Base-by-base conservation (phyloP, 768 basidiomycete genomes). In the Leccinum disarticulatum region DNA sequence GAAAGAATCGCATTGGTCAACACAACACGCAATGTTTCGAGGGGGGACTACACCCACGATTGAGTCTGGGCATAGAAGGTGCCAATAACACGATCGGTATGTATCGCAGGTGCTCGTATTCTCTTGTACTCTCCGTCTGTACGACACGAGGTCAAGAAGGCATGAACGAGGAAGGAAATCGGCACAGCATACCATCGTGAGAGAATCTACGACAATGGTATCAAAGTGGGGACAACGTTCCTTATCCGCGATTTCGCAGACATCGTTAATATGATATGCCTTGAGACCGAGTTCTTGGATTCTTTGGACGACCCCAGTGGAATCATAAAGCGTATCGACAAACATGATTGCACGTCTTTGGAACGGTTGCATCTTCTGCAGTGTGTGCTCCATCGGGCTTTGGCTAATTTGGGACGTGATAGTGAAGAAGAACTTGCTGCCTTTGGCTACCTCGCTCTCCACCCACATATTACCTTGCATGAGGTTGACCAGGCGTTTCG, bases 401-500 rank as follows among this genome's bases (percentile, higher is more conserved):
- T 86, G 84, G 64, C 86, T 87, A 67, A 93, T 87, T 75, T 90
- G 89, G 27, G 89, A 93, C 6, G 87, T 88, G 77, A 95, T 93
- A 28, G 94, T 95, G 80, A 98, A 98, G 85, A 91, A 96, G 84
- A 98, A 96, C 74, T 87, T 88, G 77, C 87, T 91, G 28, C 97
- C 97, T 66, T 92, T 90, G 50, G 90, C 83, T 60, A 96, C 91
- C 73, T 96, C 94, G 61, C 88, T 91, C 76, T 97, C 93, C 22
- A 99, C 97, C 97, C 97, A 99, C 82, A 99, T 92, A 68, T 96
- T 93, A 50, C 97, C 97, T 66, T 93, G 87, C 97, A 99, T 99
- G 66, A 99, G 88, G 52, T 87, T 88, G 17, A 98, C 96, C 25
- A 99, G 87, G 1, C 95, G 90, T 71, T 98, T 98, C 49, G 96